These are phyloP conservation scores for Poa annua DNA, from an alignment of 176 grass and related monocot species.

Conservation along the genomic window DNA sequence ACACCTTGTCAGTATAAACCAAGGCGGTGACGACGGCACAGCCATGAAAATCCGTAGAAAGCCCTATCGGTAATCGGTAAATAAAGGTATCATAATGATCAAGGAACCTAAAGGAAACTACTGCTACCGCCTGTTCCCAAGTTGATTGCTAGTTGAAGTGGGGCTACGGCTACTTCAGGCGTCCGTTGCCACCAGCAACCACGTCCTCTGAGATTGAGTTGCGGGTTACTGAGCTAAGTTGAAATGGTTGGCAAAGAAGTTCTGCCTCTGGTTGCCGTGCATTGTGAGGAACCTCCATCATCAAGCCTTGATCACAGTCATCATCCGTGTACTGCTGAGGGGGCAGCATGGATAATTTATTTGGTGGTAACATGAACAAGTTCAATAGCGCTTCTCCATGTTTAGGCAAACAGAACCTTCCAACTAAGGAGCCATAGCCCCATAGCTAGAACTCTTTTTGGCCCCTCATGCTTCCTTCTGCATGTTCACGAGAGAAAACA, in stretches of 20 bases:
- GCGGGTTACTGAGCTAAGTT: constrained; percentile 45
- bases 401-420: constrained; percentile 47
- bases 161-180: constrained; percentile 51
- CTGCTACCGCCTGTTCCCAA: constrained; percentile 42
- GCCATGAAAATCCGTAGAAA: constrained; percentile 37
- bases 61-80: constrained; percentile 34
- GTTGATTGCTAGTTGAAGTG: constrained; percentile 49
- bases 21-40: constrained; percentile 23
- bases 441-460: constrained; percentile 57
- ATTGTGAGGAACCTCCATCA: constrained; percentile 73
- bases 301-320: constrained; percentile 74
- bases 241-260: constrained; percentile 64
- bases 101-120: constrained; percentile 58
- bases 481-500: constrained; percentile 46
- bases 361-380: constrained; percentile 61
- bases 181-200: constrained; percentile 51
- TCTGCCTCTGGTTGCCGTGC: constrained; percentile 78
- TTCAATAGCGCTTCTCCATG: constrained; percentile 49
- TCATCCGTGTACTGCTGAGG: constrained; percentile 54
- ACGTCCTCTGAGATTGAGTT: constrained; percentile 33
- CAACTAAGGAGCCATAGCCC: constrained; percentile 40
- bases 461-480: constrained; percentile 55
- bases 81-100: constrained; percentile 45
- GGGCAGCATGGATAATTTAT: constrained; percentile 57
- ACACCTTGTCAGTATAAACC: constrained; percentile 48